These are phyloP conservation scores for Tetrahymena thermophila DNA, from an alignment of 73 alveolate species.

Conservation along the genomic window DNA sequence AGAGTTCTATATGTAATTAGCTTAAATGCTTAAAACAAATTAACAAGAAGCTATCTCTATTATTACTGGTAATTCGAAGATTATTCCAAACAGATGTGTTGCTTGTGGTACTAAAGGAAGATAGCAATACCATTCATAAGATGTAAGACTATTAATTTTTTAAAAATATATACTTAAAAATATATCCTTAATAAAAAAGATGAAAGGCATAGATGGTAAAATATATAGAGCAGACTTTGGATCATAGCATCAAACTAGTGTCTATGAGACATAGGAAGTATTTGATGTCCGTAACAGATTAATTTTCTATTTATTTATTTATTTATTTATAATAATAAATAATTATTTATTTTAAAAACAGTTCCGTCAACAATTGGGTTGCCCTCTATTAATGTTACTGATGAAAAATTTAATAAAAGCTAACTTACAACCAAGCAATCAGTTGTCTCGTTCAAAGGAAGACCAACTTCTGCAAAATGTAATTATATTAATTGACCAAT, in stretches of 20 bases:
- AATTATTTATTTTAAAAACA: neutral
- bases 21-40: neutral
- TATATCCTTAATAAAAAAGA: neutral
- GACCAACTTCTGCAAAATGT: constrained; percentile 1
- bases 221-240: neutral
- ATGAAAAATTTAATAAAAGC: neutral
- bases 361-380: neutral
- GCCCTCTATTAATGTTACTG: neutral
- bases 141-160: neutral
- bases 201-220: neutral
- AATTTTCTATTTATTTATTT: neutral
- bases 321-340: neutral
- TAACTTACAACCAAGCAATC: neutral
- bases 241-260: neutral
- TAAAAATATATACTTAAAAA: neutral
- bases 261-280: neutral
- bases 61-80: neutral
- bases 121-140: neutral
- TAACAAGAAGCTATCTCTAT: neutral
- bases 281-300: neutral
- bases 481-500: neutral
- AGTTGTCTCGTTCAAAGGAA: neutral
- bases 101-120: neutral
- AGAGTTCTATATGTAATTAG: neutral
- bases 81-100: neutral